Percentiles rank a stretch among this genome's conserved stretches.
Evolutionary conservation across 2,329 filamentous ascomycete species (phyloP).

Genomic region (Alternaria longipes): DNA sequence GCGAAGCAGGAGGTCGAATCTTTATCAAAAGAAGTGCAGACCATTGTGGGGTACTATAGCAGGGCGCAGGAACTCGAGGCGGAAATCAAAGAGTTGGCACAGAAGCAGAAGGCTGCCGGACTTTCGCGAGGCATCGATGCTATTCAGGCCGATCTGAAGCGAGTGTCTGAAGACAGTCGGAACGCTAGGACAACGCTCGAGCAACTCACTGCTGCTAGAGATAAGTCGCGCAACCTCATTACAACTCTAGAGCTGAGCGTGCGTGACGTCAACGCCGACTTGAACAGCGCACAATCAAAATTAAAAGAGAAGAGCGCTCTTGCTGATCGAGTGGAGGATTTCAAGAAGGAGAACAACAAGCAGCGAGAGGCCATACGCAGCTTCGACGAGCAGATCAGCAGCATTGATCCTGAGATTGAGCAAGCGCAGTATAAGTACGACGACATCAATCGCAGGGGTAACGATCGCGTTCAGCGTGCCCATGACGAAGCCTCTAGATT

Average conservation of each 20-base stretch:
- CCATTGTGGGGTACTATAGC: slow-evolving; percentile 74
- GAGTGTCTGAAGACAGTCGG: slow-evolving; percentile 72
- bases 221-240: slow-evolving; percentile 74
- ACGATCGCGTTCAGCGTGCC: slow-evolving; percentile 75
- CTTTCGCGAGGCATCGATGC: slow-evolving; percentile 78
- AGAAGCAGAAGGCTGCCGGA: slow-evolving; percentile 75
- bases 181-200: slow-evolving; percentile 69
- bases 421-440: slow-evolving; percentile 80
- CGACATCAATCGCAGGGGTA: slow-evolving; percentile 76
- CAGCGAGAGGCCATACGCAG: slow-evolving; percentile 75
- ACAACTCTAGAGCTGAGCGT: slow-evolving; percentile 78
- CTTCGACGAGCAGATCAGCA: slow-evolving; percentile 76
- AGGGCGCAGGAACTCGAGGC: slow-evolving; percentile 76
- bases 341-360: slow-evolving; percentile 72
- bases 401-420: slow-evolving; percentile 77
- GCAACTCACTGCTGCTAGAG: slow-evolving; percentile 74
- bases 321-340: slow-evolving; percentile 74
- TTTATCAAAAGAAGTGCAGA: slow-evolving; percentile 77
- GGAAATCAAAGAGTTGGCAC: slow-evolving; percentile 78
- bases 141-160: slow-evolving; percentile 79
- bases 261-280: slow-evolving; percentile 76
- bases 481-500: slow-evolving; percentile 76
- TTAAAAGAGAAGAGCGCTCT: slow-evolving; percentile 83
- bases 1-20: slow-evolving; percentile 78
- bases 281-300: slow-evolving; percentile 75